Evolutionary conservation across 192 early-diverging fungal genomes (phyloP), one percentile per base, ranked within the genome.

Genomic region (Backusella tuberculispora): DNA sequence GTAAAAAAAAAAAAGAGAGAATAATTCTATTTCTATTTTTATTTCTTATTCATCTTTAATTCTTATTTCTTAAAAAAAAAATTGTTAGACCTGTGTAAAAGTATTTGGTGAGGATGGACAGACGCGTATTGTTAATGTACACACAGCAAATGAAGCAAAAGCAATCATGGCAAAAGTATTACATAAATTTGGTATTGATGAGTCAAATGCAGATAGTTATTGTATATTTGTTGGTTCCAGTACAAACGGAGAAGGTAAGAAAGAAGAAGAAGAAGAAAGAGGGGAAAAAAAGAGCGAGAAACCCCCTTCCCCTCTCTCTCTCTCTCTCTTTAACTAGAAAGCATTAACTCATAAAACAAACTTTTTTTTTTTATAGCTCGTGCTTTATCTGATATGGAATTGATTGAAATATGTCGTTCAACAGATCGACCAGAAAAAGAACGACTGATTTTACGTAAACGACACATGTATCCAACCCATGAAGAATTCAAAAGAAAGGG

Each of bases 31-130:
- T n/a, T n/a, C n/a, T 45, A 45, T 7, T 9, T 43, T 43, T 43
- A 2, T 6, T 43, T 6, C 15, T 43, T 66, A 6, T 37, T 26
- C 1, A 38, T 47, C 8, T n/a, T 72, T 67, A 9, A 17, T 63
- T 74, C 26, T 66, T 24, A 12, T 71, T 15, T 63, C 8, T 45
- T 13, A 72, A 34, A 26, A 38, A 21, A 34, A 44, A n/a, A 21
- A 48, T 24, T 40, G 26, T 64, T 79, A 91, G 76, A 88, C 87
- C 74, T 92, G 89, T 41, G 89, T 97, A 21, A 83, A 91, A 37
- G 92, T 97, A 10, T 85, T 89, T 63, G 93, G 94, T n/a, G 89
- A 93, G 13, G 90, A 92, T 53, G 89, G 92, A 44, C 90, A 96
- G 74, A 86, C 86, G 7, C 90, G 94, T 50, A 90, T 92, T 29